These are phyloP conservation scores for Saccharomyces mikatae DNA, from an alignment of 805 yeast genomes.

Conservation along the genomic window DNA sequence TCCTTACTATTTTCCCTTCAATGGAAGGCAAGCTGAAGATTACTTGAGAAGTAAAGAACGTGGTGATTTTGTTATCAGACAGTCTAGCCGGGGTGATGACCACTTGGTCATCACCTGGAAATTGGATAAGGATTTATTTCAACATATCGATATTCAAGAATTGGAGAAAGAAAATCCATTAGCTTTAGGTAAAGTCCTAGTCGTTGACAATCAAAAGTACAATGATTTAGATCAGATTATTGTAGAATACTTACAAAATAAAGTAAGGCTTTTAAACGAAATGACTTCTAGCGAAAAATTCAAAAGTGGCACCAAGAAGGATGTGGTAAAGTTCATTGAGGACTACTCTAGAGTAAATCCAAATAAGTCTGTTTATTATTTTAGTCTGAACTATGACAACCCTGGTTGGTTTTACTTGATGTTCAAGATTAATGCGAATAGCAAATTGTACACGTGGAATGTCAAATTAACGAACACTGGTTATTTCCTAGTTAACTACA, in stretches of 20 bases:
- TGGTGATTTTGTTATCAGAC: conserved; percentile 91
- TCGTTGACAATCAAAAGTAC: conserved; percentile 63
- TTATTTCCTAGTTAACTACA: conserved; percentile 65
- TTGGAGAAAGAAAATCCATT: conserved; percentile 55
- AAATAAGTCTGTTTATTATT: conserved; percentile 80
- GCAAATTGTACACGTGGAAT: conserved; percentile 75
- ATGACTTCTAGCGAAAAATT: conserved; percentile 84
- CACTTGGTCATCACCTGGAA: conserved; percentile 95
- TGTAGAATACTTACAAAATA: conserved; percentile 75
- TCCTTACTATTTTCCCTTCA: conserved; percentile 80
- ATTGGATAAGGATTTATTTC: conserved; percentile 82
- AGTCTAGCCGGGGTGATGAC: conserved; percentile 82
- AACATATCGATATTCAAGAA: conserved; percentile 83
- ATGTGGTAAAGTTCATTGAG: conserved; percentile 79
- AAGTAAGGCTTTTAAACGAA: conserved; percentile 74
- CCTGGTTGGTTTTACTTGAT: conserved; percentile 92
- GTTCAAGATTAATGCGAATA: conserved; percentile 69
- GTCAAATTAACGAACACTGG: conserved; percentile 88
- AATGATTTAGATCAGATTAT: conserved; percentile 90
- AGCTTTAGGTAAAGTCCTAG: conserved; percentile 48
- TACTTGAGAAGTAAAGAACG: conserved; percentile 79
- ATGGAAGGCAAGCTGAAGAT: conserved; percentile 83
- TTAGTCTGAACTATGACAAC: conserved; percentile 78
- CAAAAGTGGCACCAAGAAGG: conserved; percentile 64
- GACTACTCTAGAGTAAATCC: conserved; percentile 88